Base-by-base conservation (phyloP, 192 early-diverging fungal genomes). In the Coemansia aciculifera region DNA sequence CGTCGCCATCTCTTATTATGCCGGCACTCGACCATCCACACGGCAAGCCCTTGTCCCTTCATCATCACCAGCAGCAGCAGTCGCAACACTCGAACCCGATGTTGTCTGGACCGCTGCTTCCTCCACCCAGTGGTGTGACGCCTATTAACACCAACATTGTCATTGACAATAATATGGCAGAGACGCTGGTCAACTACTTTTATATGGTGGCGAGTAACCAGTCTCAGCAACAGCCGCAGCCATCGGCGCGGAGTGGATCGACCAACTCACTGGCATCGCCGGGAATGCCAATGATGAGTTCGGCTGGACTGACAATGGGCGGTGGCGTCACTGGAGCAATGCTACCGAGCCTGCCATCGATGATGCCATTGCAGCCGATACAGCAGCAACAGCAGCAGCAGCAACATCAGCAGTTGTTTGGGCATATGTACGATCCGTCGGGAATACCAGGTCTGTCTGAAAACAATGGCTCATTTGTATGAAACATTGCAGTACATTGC, bases 101-200 rank as follows among this genome's bases (percentile, higher is more conserved):
- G 31, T 36, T 51, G 31, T n/a, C 59, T 12, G 37, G 27, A 32
- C 60, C 64, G 17, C 12, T 67, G 36, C 52, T 73, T 59, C 67
- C 63, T 17, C 32, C 67, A 11, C 48, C 63, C 29, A 54, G 24
- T 17, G 67, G 59, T 11, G 23, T 71, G 37, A 24, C 63, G 27
- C 64, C 70, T 15, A 76, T 81, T 49, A 81, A 81, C 67, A 78
- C 80, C 3, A 78, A 78, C 54, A 68, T 83, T 34, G 80, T 83
- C 15, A 83, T 83, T 29, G 80, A 83, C 60, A 83, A 77, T 56
- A 78, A 83, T 51, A 83, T 83, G 80, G 80, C 80, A 0, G 80
- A 83, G 65, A 83, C 80, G 24, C 75, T 83, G 56, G 80, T 83
- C 8, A 77, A 83, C 37, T 83, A 83, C 66, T 83, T 83, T 61